phyloP scores from a whole-genome alignment of 768 basidiomycete species.

The Mycena epipterygia region DNA sequence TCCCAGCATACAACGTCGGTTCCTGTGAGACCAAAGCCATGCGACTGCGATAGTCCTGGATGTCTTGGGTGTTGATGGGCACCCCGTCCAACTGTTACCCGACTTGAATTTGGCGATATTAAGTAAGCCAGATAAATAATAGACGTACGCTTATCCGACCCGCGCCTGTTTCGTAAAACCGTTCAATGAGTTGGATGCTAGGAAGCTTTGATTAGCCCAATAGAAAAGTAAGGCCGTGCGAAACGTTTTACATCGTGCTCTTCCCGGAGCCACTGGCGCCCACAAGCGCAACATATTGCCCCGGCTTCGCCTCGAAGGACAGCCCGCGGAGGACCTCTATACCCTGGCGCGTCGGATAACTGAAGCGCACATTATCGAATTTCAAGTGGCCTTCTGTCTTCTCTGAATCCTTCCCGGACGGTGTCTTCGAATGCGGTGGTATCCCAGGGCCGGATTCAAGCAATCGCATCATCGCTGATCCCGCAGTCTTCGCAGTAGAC shows the following conservation, averaged over 20 bases:
- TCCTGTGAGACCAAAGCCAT: constrained; percentile 94
- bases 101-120: constrained; percentile 9
- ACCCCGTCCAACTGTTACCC: constrained; percentile 77
- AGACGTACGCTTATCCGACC: constrained; percentile 73
- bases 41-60: constrained; percentile 89
- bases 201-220: neutral
- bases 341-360: constrained; percentile 88
- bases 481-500: constrained; percentile 85
- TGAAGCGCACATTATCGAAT: constrained; percentile 87
- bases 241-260: constrained; percentile 76
- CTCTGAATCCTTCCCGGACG: constrained; percentile 59
- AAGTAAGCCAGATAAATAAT: neutral
- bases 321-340: constrained; percentile 89
- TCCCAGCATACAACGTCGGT: constrained; percentile 91
- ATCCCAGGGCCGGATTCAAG: constrained; percentile 82
- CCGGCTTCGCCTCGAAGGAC: constrained; percentile 77
- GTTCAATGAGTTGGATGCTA: constrained; percentile 85
- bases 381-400: constrained; percentile 72
- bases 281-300: constrained; percentile 85
- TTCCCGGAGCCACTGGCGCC: constrained; percentile 89
- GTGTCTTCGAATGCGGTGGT: constrained; percentile 79
- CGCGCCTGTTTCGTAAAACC: constrained; percentile 85
- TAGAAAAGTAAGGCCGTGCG: neutral
- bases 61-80: constrained; percentile 80
- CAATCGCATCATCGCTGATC: constrained; percentile 78